Conservation (phyloP, 139 green algal genomes). For the Yamagishiella unicocca region DNA sequence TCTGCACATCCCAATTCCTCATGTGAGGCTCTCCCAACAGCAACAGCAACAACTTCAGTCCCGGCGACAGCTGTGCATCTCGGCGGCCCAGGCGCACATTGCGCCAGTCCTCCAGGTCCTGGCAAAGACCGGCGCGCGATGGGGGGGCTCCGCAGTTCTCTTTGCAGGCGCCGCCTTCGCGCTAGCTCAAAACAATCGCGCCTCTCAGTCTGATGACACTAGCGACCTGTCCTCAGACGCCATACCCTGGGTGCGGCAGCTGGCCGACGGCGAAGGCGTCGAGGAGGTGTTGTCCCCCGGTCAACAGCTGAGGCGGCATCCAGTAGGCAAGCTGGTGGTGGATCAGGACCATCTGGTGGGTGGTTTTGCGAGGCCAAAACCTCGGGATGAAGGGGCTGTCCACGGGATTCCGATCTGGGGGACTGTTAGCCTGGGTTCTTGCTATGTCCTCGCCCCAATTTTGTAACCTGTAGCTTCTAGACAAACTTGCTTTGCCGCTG, state of each 20-base stretch:
- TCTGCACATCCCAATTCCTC: background rate
- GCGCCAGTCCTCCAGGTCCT: background rate
- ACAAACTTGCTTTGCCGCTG: too few species aligned
- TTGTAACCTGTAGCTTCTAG: too few species aligned
- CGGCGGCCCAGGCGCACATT: background rate
- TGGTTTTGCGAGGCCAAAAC: too few species aligned
- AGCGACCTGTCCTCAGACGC: background rate
- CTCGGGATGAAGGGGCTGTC: too few species aligned
- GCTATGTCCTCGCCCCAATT: too few species aligned
- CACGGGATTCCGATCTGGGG: too few species aligned
- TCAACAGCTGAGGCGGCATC: conserved; percentile 58
- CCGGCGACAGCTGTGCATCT: background rate
- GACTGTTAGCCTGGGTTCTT: too few species aligned
- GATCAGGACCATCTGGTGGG: conserved; percentile 72
- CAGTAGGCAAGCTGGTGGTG: conserved; percentile 59
- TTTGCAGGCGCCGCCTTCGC: conserved; percentile 19
- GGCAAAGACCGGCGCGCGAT: conserved; percentile 5
- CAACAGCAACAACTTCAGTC: background rate
- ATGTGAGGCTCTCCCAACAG: background rate
- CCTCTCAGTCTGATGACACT: background rate
- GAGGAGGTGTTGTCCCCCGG: conserved; percentile 63
- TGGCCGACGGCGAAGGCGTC: conserved; percentile 53
- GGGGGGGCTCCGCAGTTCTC: conserved; percentile 2
- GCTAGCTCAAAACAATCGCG: conserved; percentile 26
- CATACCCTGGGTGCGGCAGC: conserved; percentile 47